Base-by-base conservation (phyloP, 2,329 filamentous ascomycete species). In the Fusarium brevicatenulatum region DNA sequence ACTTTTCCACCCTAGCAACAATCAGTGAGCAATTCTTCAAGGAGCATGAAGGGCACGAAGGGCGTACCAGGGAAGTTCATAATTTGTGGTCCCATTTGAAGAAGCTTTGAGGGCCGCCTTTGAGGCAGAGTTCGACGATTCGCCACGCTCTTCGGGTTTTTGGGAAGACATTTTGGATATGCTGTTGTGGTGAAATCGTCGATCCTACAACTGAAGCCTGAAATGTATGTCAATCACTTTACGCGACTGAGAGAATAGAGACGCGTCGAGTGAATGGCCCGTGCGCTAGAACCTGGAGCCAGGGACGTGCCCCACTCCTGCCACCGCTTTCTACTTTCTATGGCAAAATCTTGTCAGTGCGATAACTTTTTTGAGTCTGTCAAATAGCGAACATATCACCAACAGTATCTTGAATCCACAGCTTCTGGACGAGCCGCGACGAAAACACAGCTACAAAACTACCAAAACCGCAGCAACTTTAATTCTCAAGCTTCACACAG, bases 1-100 rank as follows among this genome's bases (percentile, higher is more conserved):
- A 99, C 82, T 99, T 99, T 84, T 99, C 96, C 69, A 99, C 96
- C 96, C 95, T 98, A 72, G 19, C 66, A 66, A 69, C 15, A 73
- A 71, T 75, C 68, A 77, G 73, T 76, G 61, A 79, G 69, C 50
- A 46, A 63, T 52, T 43, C 43, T 15, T 56, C 25, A 36, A 68
- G 42, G 28, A 44, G 47, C 32, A 34, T 59, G 18, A 36, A 37
- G 34, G 39, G 75, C 81, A 66, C 16, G 36, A 37, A 37, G 18
- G 18, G 36, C 36, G 36, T 85, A 94, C 93, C 93, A 96, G 83
- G 93, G 93, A 63, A 96, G 85, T 82, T 96, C 93, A 77, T 95
- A 95, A 74, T 85, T 89, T 15, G 85, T 71, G 25, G 83, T 82
- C 53, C 85, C 87, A 73, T 86, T 89, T 8, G 87, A 80, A 30